phyloP scores from a whole-genome alignment of 176 grass and related monocot genomes.

The Paspalum notatum region DNA sequence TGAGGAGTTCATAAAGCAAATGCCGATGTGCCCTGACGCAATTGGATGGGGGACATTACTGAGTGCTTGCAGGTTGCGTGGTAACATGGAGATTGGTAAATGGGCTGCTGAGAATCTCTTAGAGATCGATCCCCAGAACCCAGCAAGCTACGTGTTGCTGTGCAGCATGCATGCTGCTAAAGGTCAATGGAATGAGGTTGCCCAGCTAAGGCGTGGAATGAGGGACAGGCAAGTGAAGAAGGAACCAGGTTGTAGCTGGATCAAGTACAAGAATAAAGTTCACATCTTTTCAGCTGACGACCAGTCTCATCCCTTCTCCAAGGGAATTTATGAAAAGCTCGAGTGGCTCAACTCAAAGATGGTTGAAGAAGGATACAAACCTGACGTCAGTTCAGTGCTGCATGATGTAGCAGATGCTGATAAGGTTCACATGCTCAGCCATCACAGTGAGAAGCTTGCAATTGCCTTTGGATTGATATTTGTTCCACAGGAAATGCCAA shows the following conservation, averaged over 20 bases:
- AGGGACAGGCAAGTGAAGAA: slow-evolving; percentile 71
- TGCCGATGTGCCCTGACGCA: slow-evolving; percentile 58
- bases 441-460: slow-evolving; percentile 77
- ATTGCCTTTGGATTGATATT: slow-evolving; percentile 75
- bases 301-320: slow-evolving; percentile 61
- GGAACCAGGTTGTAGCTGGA: slow-evolving; percentile 87
- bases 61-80: slow-evolving; percentile 60
- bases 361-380: slow-evolving; percentile 66
- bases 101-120: slow-evolving; percentile 77
- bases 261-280: slow-evolving; percentile 79
- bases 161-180: slow-evolving; percentile 69
- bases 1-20: slow-evolving; percentile 69
- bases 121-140: slow-evolving; percentile 64
- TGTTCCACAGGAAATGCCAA: slow-evolving; percentile 59
- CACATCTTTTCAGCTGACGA: slow-evolving; percentile 81
- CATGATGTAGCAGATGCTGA: slow-evolving; percentile 66
- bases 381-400: slow-evolving; percentile 64
- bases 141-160: slow-evolving; percentile 66
- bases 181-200: slow-evolving; percentile 69
- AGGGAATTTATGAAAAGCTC: slow-evolving; percentile 61
- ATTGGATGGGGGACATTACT: slow-evolving; percentile 71
- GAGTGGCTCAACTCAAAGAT: slow-evolving; percentile 60
- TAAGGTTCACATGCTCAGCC: slow-evolving; percentile 67
- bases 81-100: slow-evolving; percentile 66
- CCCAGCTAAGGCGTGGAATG: slow-evolving; percentile 64